Base-by-base conservation (phyloP, 306 rosid genomes). In the Begonia peltatifolia region DNA sequence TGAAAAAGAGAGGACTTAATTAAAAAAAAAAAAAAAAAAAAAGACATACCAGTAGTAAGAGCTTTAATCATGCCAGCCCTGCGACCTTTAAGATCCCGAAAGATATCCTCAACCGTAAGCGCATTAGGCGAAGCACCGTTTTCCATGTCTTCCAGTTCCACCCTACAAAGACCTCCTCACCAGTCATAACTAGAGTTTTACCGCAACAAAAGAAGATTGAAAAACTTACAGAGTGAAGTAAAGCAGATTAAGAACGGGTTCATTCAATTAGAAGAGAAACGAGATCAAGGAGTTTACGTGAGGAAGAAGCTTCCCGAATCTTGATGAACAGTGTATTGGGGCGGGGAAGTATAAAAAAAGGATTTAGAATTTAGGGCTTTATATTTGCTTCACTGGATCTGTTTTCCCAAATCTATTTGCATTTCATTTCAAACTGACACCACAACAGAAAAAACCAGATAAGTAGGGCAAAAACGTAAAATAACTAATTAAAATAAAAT, bases 31-130 rank as follows among this genome's bases (percentile, higher is more conserved):
- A 54, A 18, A 36, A 41, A 9, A 14, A 4, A 0, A 25, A 20
- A 20, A 25, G 10, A 3, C 1, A 30, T 15, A 76, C 82, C 82
- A 13, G 68, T 60, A 54, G 83, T 73, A 50, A 77, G 83, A 60
- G 83, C 83, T 42, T 72, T 72, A 6, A 76, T 59, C 53, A 76
- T 18, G 0, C 73, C 82, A 53, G 58, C 62, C 47, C 82, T 62
- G 44, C 82, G 77, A 60, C 75, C 75, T 14, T 62, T 76, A 55
- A 72, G 51, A 60, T 60, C 71, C 82, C 63, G 55, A 30, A 76
- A 76, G 12, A 76, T 78, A 46, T 72, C 78, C 41, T 77, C 83
- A 5, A 77, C 79, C 0, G 79, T 69, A 42, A 73, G 83, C 47
- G 68, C n/a, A n/a, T n/a, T n/a, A n/a, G n/a, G n/a, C n/a, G n/a